A percentile compares a stretch with the other conserved stretches of the same genome.
These are phyloP conservation scores for Ogataea ganodermae DNA, from an alignment of 805 yeast species.

Conservation along the genomic window DNA sequence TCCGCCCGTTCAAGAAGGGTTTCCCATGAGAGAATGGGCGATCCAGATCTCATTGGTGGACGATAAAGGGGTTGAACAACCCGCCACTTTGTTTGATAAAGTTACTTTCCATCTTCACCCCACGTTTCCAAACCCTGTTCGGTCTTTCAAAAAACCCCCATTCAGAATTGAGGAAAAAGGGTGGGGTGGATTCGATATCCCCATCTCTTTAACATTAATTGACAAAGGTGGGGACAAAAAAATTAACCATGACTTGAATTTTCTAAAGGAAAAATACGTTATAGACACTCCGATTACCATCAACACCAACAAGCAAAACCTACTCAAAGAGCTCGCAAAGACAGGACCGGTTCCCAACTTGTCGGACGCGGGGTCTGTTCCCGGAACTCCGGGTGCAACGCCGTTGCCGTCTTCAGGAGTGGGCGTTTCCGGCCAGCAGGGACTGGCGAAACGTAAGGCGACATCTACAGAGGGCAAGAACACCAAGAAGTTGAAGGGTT, in stretches of 20 bases:
- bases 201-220: constrained; percentile 69
- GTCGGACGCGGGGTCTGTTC: constrained; percentile 31
- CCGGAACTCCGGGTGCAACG: constrained; percentile 28
- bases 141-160: constrained; percentile 80
- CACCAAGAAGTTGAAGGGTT: constrained; percentile 52
- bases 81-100: constrained; percentile 87
- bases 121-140: constrained; percentile 86
- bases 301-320: constrained; percentile 72
- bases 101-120: constrained; percentile 95
- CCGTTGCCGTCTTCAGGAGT: constrained; percentile 15
- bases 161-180: constrained; percentile 90
- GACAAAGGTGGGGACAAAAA: constrained; percentile 91
- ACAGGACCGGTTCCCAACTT: constrained; percentile 73
- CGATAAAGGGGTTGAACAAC: constrained; percentile 76
- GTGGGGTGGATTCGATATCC: constrained; percentile 97
- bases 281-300: constrained; percentile 76
- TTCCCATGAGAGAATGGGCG: constrained; percentile 94
- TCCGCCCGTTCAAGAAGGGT: constrained; percentile 84
- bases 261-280: constrained; percentile 71
- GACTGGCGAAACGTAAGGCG: constrained; percentile 17
- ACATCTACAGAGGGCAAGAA: constrained; percentile 39
- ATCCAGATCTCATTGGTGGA: constrained; percentile 75
- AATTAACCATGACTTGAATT: constrained; percentile 86
- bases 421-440: constrained; percentile 9
- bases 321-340: constrained; percentile 73